Evolutionary conservation across 2,329 filamentous ascomycete species (phyloP), one percentile per base, ranked within the genome.

Genomic region (Phoma sp.): DNA sequence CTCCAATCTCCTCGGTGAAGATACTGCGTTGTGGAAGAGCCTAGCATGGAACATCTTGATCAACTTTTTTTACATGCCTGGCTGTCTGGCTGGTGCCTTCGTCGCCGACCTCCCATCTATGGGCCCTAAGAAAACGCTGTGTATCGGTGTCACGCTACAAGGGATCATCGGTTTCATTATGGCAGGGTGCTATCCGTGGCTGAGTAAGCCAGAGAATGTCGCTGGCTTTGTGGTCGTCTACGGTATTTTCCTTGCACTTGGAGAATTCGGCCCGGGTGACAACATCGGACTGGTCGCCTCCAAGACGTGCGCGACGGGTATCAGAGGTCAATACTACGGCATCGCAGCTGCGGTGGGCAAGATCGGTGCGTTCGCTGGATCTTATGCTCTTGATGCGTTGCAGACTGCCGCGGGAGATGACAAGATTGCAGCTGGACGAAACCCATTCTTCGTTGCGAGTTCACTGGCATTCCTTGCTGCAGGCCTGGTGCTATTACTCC

Each of bases 11-110:
- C 86, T 88, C 34, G 84, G 85, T 9, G 68, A 80, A 0, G 65
- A 72, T 4, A 80, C 85, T 0, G 83, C 88, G 0, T 78, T 96
- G 1, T 93, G 91, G 68, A 89, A 89, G 58, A 78, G 87, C 10
- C 93, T 96, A 57, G 93, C 92, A 33, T 96, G 92, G 92, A 92
- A 91, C 70, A 92, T 89, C 0, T 83, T 96, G 34, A 86, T 96
- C 78, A 96, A 95, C 73, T 78, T 92, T 58, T 96, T 96, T 75
- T 96, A 96, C 74, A 83, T 96, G 42, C 92, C 92, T 0, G 93
- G 93, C 1, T 90, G 91, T 20, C 80, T 93, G 46, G 75, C 89
- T 3, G 93, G 93, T 17, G 89, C 91, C 0, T 90, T 90, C 50
- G 78, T 90, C 6, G 89, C 87, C 21, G 93, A 97, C 75, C 15